Base-by-base conservation (phyloP, 148 eudicot species). In the Talinum fruticosum region DNA sequence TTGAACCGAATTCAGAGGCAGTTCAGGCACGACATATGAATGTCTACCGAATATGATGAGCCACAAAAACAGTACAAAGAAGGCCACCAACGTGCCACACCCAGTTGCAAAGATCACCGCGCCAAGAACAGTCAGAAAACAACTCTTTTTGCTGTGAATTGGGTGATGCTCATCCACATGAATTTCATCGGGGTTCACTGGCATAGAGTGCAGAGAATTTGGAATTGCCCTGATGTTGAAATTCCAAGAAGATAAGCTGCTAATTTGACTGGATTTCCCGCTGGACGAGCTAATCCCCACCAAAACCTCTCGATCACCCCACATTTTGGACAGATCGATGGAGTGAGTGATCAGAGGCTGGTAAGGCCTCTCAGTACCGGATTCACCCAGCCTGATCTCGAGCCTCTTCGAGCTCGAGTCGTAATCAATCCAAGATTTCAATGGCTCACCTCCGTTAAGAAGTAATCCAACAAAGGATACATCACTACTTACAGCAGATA, bases 381-480 rank as follows among this genome's bases (percentile, higher is more conserved):
- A 78, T 71, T 84, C 81, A 64, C 75, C 77, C 80, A 93, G 64
- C 74, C 95, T 84, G 78, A 93, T 79, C 79, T 93, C 92, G 62
- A 93, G 73, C 69, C 89, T 79, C 41, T 82, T 84, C 8, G 90
- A 91, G 76, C 85, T 85, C 54, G 95, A 90, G 59, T 89, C 93
- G 66, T 91, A 93, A 82, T 91, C 92, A 61, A 93, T 78, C 97
- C 97, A 93, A 32, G 93, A 77, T 16, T 75, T 85, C 49, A 89
- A 71, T 26, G 82, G 87, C 37, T 49, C 71, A 0, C 92, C 93
- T 70, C 82, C 82, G 66, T 83, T 86, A 10, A 88, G 59, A 33
- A 67, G 74, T 78, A 88, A 66, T 74, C 84, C 80, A 44, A 85
- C 38, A 1, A 85, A 78, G 2, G 88, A 84, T 10, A 87, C 86